Percentiles rank a stretch among this genome's conserved stretches.
Evolutionary conservation across 2,329 filamentous ascomycete genomes (phyloP).

Genomic region (Fusarium sp.): DNA sequence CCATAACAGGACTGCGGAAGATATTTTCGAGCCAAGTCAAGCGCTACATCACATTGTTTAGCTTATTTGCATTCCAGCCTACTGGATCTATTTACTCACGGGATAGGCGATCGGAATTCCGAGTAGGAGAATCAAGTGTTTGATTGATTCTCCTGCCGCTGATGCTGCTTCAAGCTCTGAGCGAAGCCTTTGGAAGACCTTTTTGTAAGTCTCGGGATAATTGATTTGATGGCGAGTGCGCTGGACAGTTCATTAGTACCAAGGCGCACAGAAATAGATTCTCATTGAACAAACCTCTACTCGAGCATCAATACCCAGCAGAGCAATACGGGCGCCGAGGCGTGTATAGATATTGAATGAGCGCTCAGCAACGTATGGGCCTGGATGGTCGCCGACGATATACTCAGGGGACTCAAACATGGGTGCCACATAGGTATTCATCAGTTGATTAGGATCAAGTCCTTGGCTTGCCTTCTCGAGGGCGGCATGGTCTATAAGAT

Average conservation of each 20-base stretch:
- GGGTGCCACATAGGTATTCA: constrained; percentile 75
- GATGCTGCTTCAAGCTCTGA: constrained; percentile 76
- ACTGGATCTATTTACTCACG: constrained; percentile 54
- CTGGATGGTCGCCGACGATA: constrained; percentile 79
- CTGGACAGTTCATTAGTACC: constrained; percentile 58
- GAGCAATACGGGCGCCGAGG: constrained; percentile 82
- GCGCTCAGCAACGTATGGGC: constrained; percentile 88
- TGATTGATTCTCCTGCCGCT: constrained; percentile 77
- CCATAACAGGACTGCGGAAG: constrained; percentile 84
- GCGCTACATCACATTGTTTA: constrained; percentile 58
- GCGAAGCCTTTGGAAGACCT: constrained; percentile 80
- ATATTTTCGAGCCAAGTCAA: constrained; percentile 98
- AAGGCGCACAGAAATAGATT: not conserved
- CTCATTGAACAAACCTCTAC: constrained; percentile 70
- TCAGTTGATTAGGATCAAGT: constrained; percentile 75
- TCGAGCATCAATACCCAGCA: constrained; percentile 90
- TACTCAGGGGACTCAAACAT: constrained; percentile 72
- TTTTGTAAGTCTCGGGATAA: constrained; percentile 88
- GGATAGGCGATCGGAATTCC: constrained; percentile 90
- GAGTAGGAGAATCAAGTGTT: constrained; percentile 86
- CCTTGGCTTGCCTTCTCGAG: constrained; percentile 54
- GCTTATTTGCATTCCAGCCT: not conserved
- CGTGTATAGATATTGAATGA: constrained; percentile 89
- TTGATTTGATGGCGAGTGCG: constrained; percentile 94
- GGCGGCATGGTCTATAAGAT: constrained; percentile 33